Conservation (phyloP, 2,329 filamentous ascomycete species). For the Grosmannia serpens region DNA sequence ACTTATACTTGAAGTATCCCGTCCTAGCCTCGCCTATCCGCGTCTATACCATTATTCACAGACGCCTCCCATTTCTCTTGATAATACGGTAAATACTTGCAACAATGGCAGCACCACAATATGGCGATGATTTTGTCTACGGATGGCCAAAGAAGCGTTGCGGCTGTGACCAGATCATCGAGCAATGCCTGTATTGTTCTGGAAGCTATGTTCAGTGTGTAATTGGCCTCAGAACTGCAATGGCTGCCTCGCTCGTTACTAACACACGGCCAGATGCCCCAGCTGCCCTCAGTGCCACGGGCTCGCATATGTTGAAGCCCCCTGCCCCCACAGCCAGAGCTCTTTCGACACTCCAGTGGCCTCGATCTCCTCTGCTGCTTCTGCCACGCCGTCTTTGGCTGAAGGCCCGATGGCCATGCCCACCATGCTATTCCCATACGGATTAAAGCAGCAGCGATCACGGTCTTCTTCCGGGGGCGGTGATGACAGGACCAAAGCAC, state of each 20-base stretch:
- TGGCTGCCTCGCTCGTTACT: background rate
- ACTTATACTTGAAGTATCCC: background rate
- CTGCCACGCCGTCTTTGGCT: background rate
- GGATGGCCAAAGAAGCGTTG: constrained; percentile 10
- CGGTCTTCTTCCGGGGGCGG: background rate
- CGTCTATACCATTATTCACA: background rate
- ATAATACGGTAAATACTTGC: background rate
- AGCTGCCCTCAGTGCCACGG: constrained; percentile 8
- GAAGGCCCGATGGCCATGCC: background rate
- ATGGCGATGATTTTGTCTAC: constrained; percentile 9
- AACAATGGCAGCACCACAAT: constrained; percentile 1
- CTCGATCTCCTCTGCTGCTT: background rate
- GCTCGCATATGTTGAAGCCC: constrained; percentile 6
- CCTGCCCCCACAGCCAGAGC: constrained; percentile 2
- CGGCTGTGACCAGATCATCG: constrained; percentile 10
- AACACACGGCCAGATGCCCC: background rate
- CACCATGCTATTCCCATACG: background rate
- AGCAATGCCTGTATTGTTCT: constrained; percentile 9
- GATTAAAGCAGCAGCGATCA: background rate
- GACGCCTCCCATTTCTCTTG: background rate
- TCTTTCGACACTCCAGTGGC: background rate
- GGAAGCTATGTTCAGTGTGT: constrained; percentile 12
- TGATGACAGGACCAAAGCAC: background rate
- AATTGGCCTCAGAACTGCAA: background rate
- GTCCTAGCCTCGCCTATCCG: background rate